Conservation (phyloP, 1,284 basidiomycete species). For the Golubevia pallescens region DNA sequence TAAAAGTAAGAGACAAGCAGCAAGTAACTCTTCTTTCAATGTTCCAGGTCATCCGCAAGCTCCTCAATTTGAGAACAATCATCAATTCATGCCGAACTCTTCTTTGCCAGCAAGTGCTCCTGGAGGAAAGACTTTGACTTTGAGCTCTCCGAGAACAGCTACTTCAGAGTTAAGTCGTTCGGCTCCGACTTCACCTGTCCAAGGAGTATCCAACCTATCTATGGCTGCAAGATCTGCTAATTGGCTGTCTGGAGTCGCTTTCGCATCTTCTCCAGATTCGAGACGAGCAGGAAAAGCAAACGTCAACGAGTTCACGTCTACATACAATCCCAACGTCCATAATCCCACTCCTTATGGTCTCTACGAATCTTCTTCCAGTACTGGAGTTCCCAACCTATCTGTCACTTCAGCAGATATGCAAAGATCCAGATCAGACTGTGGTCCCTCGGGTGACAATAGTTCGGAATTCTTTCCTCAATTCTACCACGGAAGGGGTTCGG, state of each 20-base stretch:
- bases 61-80: no score
- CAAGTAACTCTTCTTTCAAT: not conserved
- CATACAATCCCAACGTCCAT: no score
- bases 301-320: not conserved
- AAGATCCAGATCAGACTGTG: not conserved
- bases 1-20: not conserved
- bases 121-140: not conserved
- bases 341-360: not conserved
- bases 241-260: not conserved
- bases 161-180: not conserved
- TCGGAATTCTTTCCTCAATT: no score
- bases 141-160: not conserved
- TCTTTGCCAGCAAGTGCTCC: not conserved
- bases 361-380: not conserved
- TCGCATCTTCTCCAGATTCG: not conserved
- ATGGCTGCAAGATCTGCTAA: not conserved
- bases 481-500: no score
- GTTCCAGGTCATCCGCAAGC: no score
- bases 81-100: no score
- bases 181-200: not conserved
- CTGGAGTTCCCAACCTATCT: not conserved
- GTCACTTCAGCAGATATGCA: not conserved
- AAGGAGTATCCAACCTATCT: not conserved
- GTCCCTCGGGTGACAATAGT: not conserved
- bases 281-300: not conserved